Conservation (phyloP, 2,329 filamentous ascomycete genomes). For the Botrytis aclada region DNA sequence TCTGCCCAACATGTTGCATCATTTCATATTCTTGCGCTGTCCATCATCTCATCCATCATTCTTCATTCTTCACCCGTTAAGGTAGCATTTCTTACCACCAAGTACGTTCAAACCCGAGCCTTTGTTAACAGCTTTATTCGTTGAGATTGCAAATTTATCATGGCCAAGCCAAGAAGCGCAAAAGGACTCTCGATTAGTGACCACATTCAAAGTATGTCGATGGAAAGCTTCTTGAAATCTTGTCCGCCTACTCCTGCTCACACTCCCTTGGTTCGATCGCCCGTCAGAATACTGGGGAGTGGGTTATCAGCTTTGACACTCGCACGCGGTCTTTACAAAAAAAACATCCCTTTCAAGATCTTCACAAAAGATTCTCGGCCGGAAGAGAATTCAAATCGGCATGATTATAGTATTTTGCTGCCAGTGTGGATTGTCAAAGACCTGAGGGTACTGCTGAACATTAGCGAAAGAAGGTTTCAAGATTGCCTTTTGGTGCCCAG, state of each 20-base stretch:
- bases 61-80: neutral
- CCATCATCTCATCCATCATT: neutral
- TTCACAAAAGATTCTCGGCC: neutral
- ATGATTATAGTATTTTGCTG: neutral
- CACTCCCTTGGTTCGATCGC: neutral
- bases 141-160: neutral
- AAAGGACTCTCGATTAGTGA: neutral
- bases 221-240: neutral
- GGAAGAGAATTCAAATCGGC: neutral
- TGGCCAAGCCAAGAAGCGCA: neutral
- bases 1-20: neutral
- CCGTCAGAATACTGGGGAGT: slow-evolving; percentile 7
- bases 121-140: neutral
- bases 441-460: neutral
- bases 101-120: neutral
- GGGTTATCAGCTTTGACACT: slow-evolving; percentile 3
- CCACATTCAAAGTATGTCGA: neutral
- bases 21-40: neutral
- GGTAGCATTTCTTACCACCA: neutral
- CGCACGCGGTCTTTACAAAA: neutral
- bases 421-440: neutral
- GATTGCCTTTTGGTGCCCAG: neutral
- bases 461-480: neutral
- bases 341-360: neutral
- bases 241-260: neutral